A percentile compares a stretch with the other conserved stretches of the same genome.
Conservation (phyloP, 371 early-diverging fungal species). For the Entomophthora muscae region DNA sequence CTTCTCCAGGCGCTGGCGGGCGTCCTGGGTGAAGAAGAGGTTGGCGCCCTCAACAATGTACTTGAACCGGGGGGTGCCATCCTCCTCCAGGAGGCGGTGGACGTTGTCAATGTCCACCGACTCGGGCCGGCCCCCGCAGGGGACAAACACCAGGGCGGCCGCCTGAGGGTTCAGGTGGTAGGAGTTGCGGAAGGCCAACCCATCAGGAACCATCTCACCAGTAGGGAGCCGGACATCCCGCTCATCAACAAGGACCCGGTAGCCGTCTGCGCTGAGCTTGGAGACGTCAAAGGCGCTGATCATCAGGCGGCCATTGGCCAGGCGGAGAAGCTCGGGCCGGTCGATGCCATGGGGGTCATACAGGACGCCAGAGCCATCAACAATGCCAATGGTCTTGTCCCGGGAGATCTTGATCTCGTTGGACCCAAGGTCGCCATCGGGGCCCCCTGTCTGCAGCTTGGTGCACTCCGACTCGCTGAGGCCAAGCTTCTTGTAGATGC, state of each 20-base stretch:
- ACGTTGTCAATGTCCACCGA: constrained; percentile 90
- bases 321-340: constrained; percentile 61
- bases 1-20: constrained; percentile 87
- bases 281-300: constrained; percentile 68
- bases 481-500: constrained; percentile 78
- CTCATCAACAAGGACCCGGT: constrained; percentile 89
- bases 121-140: constrained; percentile 97
- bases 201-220: constrained; percentile 72
- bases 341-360: constrained; percentile 88
- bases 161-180: constrained; percentile 80
- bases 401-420: constrained; percentile 96
- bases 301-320: constrained; percentile 73
- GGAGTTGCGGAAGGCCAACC: constrained; percentile 86
- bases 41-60: constrained; percentile 98
- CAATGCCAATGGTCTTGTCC: constrained; percentile 86
- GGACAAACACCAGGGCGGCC: constrained; percentile 79
- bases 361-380: constrained; percentile 92
- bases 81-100: constrained; percentile 41
- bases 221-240: constrained; percentile 68
- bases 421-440: constrained; percentile 95
- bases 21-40: constrained; percentile 96
- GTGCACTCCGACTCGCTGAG: constrained; percentile 57
- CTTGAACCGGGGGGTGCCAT: constrained; percentile 82
- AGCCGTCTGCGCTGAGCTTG: constrained; percentile 68
- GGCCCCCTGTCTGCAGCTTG: constrained; percentile 95